These are phyloP conservation scores for Elsinoe fawcettii DNA, from an alignment of 2,329 filamentous ascomycete species.

Conservation along the genomic window DNA sequence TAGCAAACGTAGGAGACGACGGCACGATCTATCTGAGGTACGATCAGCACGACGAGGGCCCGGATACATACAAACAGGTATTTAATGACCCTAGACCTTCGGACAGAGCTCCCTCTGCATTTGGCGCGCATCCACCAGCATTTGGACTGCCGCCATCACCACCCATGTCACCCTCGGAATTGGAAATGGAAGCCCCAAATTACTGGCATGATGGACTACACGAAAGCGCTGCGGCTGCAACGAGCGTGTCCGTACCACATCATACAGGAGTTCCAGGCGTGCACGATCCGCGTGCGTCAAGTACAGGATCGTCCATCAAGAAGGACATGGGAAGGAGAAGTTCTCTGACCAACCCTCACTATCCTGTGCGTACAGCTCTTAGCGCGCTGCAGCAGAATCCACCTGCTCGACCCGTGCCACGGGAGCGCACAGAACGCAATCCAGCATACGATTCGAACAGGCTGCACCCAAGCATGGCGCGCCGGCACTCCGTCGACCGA, in stretches of 20 bases:
- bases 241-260: background rate
- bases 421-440: slow-evolving; percentile 4
- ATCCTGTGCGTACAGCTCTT: background rate
- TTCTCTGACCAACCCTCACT: slow-evolving; percentile 2
- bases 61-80: background rate
- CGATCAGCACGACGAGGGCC: slow-evolving; percentile 9
- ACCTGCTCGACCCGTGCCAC: background rate
- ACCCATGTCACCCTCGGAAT: background rate
- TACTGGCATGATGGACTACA: slow-evolving; percentile 20
- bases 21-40: slow-evolving; percentile 40
- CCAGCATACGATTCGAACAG: slow-evolving; percentile 27
- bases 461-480: background rate
- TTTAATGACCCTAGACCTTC: slow-evolving; percentile 13
- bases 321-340: slow-evolving; percentile 63
- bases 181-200: slow-evolving; percentile 5
- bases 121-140: slow-evolving; percentile 13
- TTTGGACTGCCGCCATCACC: slow-evolving; percentile 16
- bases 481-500: background rate
- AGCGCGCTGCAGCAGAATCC: slow-evolving; percentile 43
- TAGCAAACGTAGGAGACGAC: slow-evolving; percentile 37
- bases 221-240: slow-evolving; percentile 17
- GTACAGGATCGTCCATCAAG: slow-evolving; percentile 35
- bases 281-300: background rate
- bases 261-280: slow-evolving; percentile 6
- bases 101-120: background rate